A percentile compares a stretch with the other conserved stretches of the same genome.
Conservation (phyloP, 2,329 filamentous ascomycete genomes). For the Monosporascus sp. region DNA sequence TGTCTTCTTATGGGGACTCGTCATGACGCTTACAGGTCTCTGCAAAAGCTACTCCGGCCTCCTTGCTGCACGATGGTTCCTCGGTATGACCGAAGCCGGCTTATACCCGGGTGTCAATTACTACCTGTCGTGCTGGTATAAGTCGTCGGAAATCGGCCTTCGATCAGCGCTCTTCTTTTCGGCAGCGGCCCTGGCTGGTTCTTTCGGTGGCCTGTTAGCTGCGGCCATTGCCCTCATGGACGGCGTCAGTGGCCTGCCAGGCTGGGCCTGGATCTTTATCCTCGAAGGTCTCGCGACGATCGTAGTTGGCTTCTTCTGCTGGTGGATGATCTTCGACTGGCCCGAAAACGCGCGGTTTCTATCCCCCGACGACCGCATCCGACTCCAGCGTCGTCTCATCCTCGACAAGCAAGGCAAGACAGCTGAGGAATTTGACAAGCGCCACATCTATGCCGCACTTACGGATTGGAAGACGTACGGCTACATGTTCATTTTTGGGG, state of each 20-base stretch:
- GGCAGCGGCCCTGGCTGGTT: constrained; percentile 72
- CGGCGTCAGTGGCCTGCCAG: constrained; percentile 50
- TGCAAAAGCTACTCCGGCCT: constrained; percentile 58
- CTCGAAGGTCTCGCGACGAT: constrained; percentile 67
- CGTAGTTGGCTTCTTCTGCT: constrained; percentile 60
- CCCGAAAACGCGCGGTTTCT: constrained; percentile 73
- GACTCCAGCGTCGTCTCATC: constrained; percentile 66
- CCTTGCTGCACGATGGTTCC: constrained; percentile 63
- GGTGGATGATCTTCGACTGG: constrained; percentile 80
- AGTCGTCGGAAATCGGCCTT: constrained; percentile 71
- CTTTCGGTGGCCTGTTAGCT: constrained; percentile 69
- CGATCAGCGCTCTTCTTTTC: constrained; percentile 80
- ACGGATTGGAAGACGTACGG: constrained; percentile 82
- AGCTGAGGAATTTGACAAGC: constrained; percentile 67
- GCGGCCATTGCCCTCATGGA: constrained; percentile 67
- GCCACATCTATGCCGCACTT: constrained; percentile 65
- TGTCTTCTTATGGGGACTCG: constrained; percentile 67
- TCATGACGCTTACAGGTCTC: constrained; percentile 67
- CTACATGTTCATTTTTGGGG: constrained; percentile 74
- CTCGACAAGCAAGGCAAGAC: constrained; percentile 70
- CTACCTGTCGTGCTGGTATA: constrained; percentile 82
- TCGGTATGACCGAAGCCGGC: constrained; percentile 70
- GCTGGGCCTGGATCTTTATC: constrained; percentile 65
- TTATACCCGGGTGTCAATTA: constrained; percentile 75
- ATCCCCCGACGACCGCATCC: constrained; percentile 60